phyloP scores from a whole-genome alignment of 306 rosid species.

The Carpinus viminea region DNA sequence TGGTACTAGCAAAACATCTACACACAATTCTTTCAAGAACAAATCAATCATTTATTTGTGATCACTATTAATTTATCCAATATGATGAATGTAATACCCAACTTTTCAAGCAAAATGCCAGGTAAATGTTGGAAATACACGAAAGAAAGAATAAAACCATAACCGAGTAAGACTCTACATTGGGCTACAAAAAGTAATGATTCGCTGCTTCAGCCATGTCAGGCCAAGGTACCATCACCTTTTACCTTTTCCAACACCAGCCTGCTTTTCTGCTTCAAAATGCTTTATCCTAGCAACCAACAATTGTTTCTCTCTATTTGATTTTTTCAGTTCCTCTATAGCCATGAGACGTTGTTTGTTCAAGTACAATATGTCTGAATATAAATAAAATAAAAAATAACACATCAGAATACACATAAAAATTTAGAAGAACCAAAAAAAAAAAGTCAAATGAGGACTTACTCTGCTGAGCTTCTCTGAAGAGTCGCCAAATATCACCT shows the following conservation, averaged over 20 bases:
- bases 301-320: slow-evolving; percentile 49
- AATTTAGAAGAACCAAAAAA: background rate
- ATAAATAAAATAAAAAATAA: slow-evolving; percentile 17
- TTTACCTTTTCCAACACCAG: slow-evolving; percentile 46
- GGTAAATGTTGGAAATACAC: background rate
- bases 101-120: background rate
- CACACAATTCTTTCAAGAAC: background rate
- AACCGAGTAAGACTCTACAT: background rate
- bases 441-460: slow-evolving; percentile 27
- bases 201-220: slow-evolving; percentile 5
- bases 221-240: slow-evolving; percentile 17
- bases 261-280: slow-evolving; percentile 58
- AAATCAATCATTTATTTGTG: background rate
- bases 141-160: background rate
- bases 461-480: slow-evolving; percentile 90
- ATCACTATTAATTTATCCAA: background rate
- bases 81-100: background rate
- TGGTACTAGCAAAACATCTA: background rate
- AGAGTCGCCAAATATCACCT: slow-evolving; percentile 58
- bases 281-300: slow-evolving; percentile 52
- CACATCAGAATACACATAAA: slow-evolving; percentile 12
- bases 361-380: slow-evolving; percentile 64
- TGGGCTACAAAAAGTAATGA: slow-evolving; percentile 22
- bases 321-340: slow-evolving; percentile 55
- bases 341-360: slow-evolving; percentile 67